Evolutionary conservation across 1,284 basidiomycete genomes (phyloP), one percentile per base, ranked within the genome.

Genomic region (Boletus sp.): DNA sequence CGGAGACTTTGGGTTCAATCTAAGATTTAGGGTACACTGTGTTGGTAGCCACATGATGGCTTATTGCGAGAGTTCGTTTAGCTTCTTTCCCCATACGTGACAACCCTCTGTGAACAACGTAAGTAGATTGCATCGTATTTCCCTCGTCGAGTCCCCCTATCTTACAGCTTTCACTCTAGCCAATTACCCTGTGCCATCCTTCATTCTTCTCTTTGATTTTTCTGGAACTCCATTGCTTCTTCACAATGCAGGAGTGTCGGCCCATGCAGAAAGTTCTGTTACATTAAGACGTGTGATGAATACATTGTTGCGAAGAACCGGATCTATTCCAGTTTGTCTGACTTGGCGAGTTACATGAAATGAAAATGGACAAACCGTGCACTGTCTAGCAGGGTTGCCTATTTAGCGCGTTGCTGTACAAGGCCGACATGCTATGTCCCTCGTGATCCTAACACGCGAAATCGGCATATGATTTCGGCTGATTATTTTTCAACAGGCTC

Each of bases 401-500:
- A 43, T 50, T 62, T 44, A 25, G 53, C 39, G 16, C 14, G 4
- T 23, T 34, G 27, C 44, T 43, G 44, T 45, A 17, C 22, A 32
- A 41, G 35, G 17, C 19, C 39, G 44, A 33, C 46, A 47, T 47
- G 39, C 29, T 45, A 42, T 25, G 41, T 34, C 29, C 58, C 44
- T 52, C 46, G 49, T 62, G 62, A 57, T 50, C 26, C 27, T 35
- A 43, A 32, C 41, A 14, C 29, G 40, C 40, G 34, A 59, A 44
- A 62, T 46, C 61, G 54, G 30, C 30, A 30, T 27, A 35, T 34
- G 43, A 49, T 54, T 42, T 55, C 33, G 42, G 60, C 44, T 55
- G 53, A 37, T 43, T 37, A 54, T 20, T 44, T 47, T 51, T 52
- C 32, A 36, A 41, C n/a, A 19, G 12, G 36, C 17, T 41, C 33